Evolutionary conservation across 352 stramenopile species (phyloP).

Genomic region (Globisporangium yorkense): DNA sequence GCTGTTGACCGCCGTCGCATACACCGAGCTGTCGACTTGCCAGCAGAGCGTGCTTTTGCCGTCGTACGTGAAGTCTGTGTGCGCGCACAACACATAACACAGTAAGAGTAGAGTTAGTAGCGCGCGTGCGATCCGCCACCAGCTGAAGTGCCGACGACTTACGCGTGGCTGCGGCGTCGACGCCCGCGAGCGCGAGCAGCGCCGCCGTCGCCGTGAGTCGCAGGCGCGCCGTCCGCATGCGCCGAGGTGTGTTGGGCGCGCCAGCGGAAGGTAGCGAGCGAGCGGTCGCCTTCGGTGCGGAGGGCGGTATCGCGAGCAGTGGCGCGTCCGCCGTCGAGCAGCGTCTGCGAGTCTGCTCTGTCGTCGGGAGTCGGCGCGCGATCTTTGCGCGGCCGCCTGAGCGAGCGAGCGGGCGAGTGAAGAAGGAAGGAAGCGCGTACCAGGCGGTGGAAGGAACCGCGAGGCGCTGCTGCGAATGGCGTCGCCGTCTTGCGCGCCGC

Average conservation of each 20-base stretch:
- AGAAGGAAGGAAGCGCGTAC: too few relatives aligned
- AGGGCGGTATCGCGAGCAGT: not conserved
- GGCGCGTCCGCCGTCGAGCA: not conserved
- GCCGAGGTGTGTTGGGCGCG: not conserved
- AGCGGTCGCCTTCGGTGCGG: not conserved
- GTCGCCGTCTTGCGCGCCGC: not conserved
- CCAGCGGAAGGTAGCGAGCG: too few relatives aligned
- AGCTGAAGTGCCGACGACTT: not conserved
- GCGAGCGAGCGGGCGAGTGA: too few relatives aligned
- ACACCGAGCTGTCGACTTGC: conserved; percentile 49
- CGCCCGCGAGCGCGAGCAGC: not conserved
- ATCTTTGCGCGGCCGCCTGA: not conserved
- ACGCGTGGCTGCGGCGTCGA: conserved; percentile 7
- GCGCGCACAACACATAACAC: not conserved
- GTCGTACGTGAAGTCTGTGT: conserved; percentile 21
- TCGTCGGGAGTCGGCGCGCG: not conserved
- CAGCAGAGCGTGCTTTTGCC: conserved; percentile 57
- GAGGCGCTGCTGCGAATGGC: not conserved
- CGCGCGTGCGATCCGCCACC: not conserved
- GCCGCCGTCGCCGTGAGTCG: not conserved
- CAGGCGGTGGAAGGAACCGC: not conserved
- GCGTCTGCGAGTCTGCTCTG: not conserved
- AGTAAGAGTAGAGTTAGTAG: not conserved
- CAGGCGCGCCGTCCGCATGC: not conserved
- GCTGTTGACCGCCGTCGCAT: conserved; percentile 36